phyloP scores from a whole-genome alignment of 805 yeast species.

The Metschnikowia baotianmanensis region DNA sequence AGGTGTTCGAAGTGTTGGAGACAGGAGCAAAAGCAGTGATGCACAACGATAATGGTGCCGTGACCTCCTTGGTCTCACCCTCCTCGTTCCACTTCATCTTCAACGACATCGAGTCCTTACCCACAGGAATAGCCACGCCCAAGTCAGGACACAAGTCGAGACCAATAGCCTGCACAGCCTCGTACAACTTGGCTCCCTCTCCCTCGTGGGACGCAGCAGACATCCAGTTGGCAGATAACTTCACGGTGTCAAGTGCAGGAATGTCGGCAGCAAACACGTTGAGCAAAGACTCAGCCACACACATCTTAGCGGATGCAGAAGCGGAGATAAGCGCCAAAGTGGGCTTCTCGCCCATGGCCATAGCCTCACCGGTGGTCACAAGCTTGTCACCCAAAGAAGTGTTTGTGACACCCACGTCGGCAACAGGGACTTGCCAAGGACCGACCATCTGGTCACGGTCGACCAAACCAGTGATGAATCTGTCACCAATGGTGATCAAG shows the following conservation, averaged over 20 bases:
- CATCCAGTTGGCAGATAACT: slow-evolving; percentile 99
- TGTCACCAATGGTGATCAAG: slow-evolving; percentile 96
- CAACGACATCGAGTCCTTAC: slow-evolving; percentile 99
- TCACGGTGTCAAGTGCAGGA: slow-evolving; percentile 66
- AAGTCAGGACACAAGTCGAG: slow-evolving; percentile 90
- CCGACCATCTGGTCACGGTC: slow-evolving; percentile 99
- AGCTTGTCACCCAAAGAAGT: slow-evolving; percentile 79
- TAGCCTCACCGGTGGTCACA: slow-evolving; percentile 86
- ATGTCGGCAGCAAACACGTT: slow-evolving; percentile 90
- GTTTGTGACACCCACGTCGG: slow-evolving; percentile 95
- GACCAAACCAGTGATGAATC: slow-evolving; percentile 94
- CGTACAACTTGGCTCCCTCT: slow-evolving; percentile 92
- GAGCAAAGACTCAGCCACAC: slow-evolving; percentile 90
- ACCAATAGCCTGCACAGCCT: slow-evolving; percentile 96
- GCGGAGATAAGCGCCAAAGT: slow-evolving; percentile 83
- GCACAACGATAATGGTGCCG: slow-evolving; percentile 90
- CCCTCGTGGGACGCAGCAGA: slow-evolving; percentile 93
- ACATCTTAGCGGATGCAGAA: slow-evolving; percentile 89
- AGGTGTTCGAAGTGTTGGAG: slow-evolving; percentile 76
- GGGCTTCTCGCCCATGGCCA: slow-evolving; percentile 98
- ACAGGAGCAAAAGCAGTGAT: slow-evolving; percentile 93
- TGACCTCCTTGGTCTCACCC: slow-evolving; percentile 87
- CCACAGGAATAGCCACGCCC: slow-evolving; percentile 93
- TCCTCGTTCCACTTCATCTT: slow-evolving; percentile 96
- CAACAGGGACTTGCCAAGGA: slow-evolving; percentile 99